Evolutionary conservation across 2,329 filamentous ascomycete species (phyloP), one percentile per base, ranked within the genome.

Genomic region (Cercospora beticola): DNA sequence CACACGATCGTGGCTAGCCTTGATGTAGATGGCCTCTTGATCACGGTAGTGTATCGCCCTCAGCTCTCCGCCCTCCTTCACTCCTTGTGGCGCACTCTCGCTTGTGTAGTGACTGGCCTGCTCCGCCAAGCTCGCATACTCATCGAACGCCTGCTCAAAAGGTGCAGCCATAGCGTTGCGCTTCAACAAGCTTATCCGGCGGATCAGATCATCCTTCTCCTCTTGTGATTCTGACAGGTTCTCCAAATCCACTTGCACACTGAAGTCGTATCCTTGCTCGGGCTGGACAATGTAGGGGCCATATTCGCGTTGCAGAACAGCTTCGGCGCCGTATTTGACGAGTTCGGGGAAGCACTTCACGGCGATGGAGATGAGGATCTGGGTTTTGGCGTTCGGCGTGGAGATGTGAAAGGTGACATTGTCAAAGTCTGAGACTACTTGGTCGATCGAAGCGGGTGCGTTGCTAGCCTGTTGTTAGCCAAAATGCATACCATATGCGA

Each of bases 131-230:
- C 89, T 87, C 77, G 94, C 91, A 82, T 97, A 92, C 80, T 97
- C 93, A 76, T 96, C 88, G 80, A 98, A 99, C 23, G 96, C 95
- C 78, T 94, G 91, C 83, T 99, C 95, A 81, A 99, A 99, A 0
- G 96, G 95, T 61, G 95, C 94, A 70, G 95, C 96, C 95, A 99
- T 98, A 74, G 92, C 93, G 81, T 99, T 98, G 77, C 96, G 93
- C 86, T 98, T 99, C 76, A 99, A 83, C 73, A 99, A 85, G 69
- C 94, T 92, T 77, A 98, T 90, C 78, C 94, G 91, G 81, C 88
- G 89, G 75, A 97, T 89, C 70, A 99, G 85, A 70, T 93, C 94
- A 76, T 97, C 93, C 74, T 90, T 89, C 72, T 89, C 92, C 81
- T 97, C 94, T 82, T 94, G 90, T 58, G 92, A 90, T 52, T 87